These are phyloP conservation scores for Trametes sanguinea DNA, from an alignment of 768 basidiomycete species.

Conservation along the genomic window DNA sequence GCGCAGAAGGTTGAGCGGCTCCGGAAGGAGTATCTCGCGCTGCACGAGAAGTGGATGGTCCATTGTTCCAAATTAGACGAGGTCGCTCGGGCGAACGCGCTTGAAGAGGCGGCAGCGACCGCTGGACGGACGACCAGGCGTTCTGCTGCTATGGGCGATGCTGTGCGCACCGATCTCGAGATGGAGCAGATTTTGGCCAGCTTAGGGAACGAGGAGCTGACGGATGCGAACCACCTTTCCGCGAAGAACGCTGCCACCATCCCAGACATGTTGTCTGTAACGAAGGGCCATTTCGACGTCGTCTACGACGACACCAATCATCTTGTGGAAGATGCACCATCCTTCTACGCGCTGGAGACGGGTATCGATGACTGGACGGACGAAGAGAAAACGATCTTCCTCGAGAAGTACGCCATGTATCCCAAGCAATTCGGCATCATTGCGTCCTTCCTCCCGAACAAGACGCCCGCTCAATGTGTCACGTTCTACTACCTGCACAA, in stretches of 20 bases:
- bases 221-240: slow-evolving; percentile 90
- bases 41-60: slow-evolving; percentile 72
- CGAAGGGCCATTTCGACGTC: slow-evolving; percentile 58
- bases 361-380: slow-evolving; percentile 88
- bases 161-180: slow-evolving; percentile 92
- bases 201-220: slow-evolving; percentile 87
- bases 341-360: slow-evolving; percentile 72
- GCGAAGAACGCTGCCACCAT: slow-evolving; percentile 81
- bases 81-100: slow-evolving; percentile 45
- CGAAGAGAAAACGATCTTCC: slow-evolving; percentile 75
- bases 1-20: slow-evolving; percentile 58
- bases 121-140: slow-evolving; percentile 70
- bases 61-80: slow-evolving; percentile 74
- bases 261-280: slow-evolving; percentile 87
- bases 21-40: slow-evolving; percentile 62
- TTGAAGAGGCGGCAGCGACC: slow-evolving; percentile 46
- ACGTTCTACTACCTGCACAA: slow-evolving; percentile 95
- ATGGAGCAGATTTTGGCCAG: slow-evolving; percentile 98
- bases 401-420: slow-evolving; percentile 77
- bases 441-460: slow-evolving; percentile 75
- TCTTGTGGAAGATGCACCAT: slow-evolving; percentile 69
- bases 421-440: slow-evolving; percentile 98
- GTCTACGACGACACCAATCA: slow-evolving; percentile 86
- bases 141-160: slow-evolving; percentile 77
- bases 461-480: slow-evolving; percentile 87